Percentiles rank a stretch among this genome's conserved stretches.
These are phyloP conservation scores for Pleurotus sapidus DNA, from an alignment of 768 basidiomycete genomes.

Conservation along the genomic window DNA sequence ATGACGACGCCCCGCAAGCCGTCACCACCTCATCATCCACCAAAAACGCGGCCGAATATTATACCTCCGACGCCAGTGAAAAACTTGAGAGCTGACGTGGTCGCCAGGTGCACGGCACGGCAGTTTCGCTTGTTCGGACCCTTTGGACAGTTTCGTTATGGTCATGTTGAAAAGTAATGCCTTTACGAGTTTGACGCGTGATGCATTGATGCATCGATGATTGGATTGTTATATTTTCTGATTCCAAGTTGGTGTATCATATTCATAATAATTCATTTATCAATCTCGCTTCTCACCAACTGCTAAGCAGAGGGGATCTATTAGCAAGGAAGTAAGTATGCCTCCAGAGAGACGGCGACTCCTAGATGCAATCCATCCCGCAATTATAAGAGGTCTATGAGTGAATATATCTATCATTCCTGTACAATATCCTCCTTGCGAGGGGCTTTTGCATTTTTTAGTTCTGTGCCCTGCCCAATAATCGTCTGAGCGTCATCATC, in stretches of 20 bases:
- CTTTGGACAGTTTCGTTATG: no score
- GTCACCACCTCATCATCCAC: constrained; percentile 6
- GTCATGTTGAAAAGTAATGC: no score
- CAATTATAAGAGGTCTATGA: constrained; percentile 8
- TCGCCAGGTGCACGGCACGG: not conserved
- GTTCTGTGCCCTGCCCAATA: constrained; percentile 79
- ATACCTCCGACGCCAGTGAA: constrained; percentile 1
- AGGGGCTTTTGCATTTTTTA: constrained; percentile 69
- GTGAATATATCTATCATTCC: constrained; percentile 41
- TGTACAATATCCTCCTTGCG: constrained; percentile 96
- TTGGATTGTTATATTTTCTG: not conserved
- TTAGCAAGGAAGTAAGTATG: no score
- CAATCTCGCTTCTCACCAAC: not conserved
- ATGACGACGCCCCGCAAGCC: constrained; percentile 35
- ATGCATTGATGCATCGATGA: not conserved
- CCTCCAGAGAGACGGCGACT: no score
- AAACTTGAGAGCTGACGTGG: not conserved
- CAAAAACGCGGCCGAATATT: not conserved
- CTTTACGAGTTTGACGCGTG: no score
- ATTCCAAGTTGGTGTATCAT: not conserved
- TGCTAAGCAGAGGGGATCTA: not conserved
- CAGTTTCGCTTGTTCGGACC: not conserved
- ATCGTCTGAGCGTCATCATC: constrained; percentile 84
- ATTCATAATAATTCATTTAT: not conserved
- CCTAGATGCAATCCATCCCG: not conserved